Conservation (phyloP, 495 filamentous ascomycete genomes). For the Cenococcum geophilum region DNA sequence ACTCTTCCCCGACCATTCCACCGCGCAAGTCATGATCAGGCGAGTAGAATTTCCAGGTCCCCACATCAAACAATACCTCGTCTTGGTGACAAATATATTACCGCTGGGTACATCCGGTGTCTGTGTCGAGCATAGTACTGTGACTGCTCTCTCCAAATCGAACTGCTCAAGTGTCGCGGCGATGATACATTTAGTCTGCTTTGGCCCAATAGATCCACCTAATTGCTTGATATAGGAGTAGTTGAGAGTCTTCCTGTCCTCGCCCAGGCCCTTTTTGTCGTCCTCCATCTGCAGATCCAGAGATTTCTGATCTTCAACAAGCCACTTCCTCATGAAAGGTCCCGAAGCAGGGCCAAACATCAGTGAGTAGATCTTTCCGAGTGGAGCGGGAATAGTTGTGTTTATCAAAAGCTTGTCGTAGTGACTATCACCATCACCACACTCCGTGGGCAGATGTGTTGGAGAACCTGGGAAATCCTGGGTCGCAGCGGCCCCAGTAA, state of each 20-base stretch:
- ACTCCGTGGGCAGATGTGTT: slow-evolving; percentile 77
- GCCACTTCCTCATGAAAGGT: slow-evolving; percentile 75
- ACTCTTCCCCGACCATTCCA: slow-evolving; percentile 97
- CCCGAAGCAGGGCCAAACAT: slow-evolving; percentile 76
- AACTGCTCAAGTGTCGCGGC: slow-evolving; percentile 73
- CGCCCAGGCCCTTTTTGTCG: slow-evolving; percentile 67
- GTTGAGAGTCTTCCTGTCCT: slow-evolving; percentile 63
- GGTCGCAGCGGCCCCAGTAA: slow-evolving; percentile 44
- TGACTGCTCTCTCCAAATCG: slow-evolving; percentile 82
- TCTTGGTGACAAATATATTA: slow-evolving; percentile 85
- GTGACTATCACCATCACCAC: slow-evolving; percentile 66
- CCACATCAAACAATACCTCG: slow-evolving; percentile 92
- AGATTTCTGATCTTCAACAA: slow-evolving; percentile 81
- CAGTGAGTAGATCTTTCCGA: slow-evolving; percentile 85
- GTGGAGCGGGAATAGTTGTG: slow-evolving; percentile 76
- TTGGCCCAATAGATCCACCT: slow-evolving; percentile 76
- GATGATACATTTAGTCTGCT: slow-evolving; percentile 89
- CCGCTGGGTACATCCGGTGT: slow-evolving; percentile 95
- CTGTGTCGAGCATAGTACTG: slow-evolving; percentile 61
- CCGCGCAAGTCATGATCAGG: slow-evolving; percentile 74
- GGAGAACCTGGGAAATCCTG: slow-evolving; percentile 82
- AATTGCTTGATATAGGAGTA: slow-evolving; percentile 93
- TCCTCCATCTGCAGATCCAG: slow-evolving; percentile 76
- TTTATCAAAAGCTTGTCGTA: slow-evolving; percentile 82
- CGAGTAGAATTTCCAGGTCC: slow-evolving; percentile 76